These are phyloP conservation scores for Rhizopus sp. DNA, from an alignment of 371 early-diverging fungal species.

Conservation along the genomic window DNA sequence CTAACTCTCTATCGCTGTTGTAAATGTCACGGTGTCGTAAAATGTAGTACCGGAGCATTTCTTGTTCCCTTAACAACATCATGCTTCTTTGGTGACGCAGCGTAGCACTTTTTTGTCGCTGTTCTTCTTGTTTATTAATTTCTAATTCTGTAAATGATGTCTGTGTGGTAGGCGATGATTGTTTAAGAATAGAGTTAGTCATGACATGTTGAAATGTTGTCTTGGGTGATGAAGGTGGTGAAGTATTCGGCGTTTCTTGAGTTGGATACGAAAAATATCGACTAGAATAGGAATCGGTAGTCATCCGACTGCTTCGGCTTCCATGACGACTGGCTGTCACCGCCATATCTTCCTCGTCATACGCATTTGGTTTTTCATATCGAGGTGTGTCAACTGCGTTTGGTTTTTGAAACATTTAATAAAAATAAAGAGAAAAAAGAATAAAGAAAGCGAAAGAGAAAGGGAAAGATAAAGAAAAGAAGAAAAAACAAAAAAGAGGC, in stretches of 20 bases:
- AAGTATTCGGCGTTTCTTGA: slow-evolving; percentile 14
- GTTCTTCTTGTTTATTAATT: background rate
- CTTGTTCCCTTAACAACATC: background rate
- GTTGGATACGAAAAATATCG: slow-evolving; percentile 16
- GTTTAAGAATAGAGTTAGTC: slow-evolving; percentile 16
- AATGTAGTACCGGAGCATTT: background rate
- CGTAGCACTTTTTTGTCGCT: background rate
- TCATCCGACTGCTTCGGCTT: slow-evolving; percentile 23
- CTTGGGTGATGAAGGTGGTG: slow-evolving; percentile 21
- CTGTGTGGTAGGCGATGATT: slow-evolving; percentile 20
- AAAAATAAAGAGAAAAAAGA: background rate
- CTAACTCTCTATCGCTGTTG: background rate
- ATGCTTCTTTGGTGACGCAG: slow-evolving; percentile 3
- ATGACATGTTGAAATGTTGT: background rate
- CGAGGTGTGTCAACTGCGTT: slow-evolving; percentile 18
- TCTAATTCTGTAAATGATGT: slow-evolving; percentile 5
- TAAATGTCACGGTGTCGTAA: background rate
- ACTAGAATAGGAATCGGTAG: slow-evolving; percentile 19
- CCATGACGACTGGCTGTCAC: slow-evolving; percentile 28
- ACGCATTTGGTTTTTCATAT: slow-evolving; percentile 33
- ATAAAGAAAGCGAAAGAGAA: background rate
- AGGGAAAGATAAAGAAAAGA: background rate
- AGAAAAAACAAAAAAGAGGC: background rate
- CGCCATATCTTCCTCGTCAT: slow-evolving; percentile 21
- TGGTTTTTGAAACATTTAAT: slow-evolving; percentile 22